Conservation (phyloP, 2,329 filamentous ascomycete genomes). For the Fusarium cicatricum region DNA sequence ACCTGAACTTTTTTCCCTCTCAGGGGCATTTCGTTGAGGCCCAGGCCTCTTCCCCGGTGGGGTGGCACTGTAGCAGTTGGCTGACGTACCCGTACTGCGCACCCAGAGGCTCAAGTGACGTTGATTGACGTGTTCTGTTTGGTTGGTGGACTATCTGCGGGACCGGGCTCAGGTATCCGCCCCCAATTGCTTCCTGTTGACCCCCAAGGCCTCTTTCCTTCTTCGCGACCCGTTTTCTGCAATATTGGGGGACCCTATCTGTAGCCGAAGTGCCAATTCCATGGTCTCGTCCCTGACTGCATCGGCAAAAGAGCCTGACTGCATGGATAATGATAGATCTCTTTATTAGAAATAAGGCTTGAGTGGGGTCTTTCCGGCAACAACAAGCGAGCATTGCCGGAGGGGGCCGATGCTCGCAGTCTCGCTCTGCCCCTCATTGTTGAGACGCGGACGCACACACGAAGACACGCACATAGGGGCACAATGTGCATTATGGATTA, state of each 20-base stretch:
- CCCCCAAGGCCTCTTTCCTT: constrained; percentile 31
- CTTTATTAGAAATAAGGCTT: constrained; percentile 6
- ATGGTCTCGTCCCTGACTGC: constrained; percentile 24
- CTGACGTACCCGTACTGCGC: too few relatives aligned
- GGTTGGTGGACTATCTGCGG: constrained; percentile 39
- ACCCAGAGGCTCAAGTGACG: constrained; percentile 26
- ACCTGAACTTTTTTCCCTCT: constrained; percentile 23
- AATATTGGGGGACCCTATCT: constrained; percentile 32
- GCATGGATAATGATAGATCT: constrained; percentile 30
- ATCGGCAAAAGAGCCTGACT: constrained; percentile 5
- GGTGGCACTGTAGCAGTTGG: not conserved
- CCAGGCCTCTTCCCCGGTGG: not conserved
- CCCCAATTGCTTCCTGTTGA: constrained; percentile 26
- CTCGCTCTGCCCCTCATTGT: constrained; percentile 7
- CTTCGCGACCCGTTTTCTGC: constrained; percentile 23
- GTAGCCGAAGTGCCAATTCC: constrained; percentile 15
- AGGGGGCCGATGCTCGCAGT: not conserved
- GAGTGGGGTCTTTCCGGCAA: constrained; percentile 14
- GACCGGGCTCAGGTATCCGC: constrained; percentile 22
- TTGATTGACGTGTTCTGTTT: constrained; percentile 16
- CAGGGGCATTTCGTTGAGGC: constrained; percentile 2
- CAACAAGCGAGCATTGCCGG: constrained; percentile 14
- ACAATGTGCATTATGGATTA: not conserved
- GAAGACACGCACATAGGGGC: too few relatives aligned
- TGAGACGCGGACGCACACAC: too few relatives aligned